phyloP scores from a whole-genome alignment of 176 grass and related monocot genomes.

The Cocos nucifera region DNA sequence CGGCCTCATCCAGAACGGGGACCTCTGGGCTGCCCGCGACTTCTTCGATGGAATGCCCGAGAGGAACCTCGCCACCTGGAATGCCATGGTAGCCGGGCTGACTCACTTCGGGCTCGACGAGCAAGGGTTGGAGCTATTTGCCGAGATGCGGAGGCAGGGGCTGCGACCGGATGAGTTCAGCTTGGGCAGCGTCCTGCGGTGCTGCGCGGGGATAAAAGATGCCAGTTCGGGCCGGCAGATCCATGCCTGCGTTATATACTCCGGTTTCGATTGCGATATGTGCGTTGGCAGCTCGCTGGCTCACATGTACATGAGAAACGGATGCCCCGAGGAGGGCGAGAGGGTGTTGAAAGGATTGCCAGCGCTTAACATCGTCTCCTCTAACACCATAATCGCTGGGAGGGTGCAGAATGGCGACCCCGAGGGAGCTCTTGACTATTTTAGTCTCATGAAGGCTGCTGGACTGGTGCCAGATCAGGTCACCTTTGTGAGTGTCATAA shows the following conservation, averaged over 20 bases:
- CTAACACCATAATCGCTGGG: slow-evolving; percentile 43
- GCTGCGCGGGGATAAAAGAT: slow-evolving; percentile 43
- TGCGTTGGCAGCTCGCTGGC: slow-evolving; percentile 40
- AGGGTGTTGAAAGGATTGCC: slow-evolving; percentile 24
- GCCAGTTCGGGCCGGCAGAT: slow-evolving; percentile 32
- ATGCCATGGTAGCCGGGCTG: slow-evolving; percentile 45
- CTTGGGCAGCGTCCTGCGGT: slow-evolving; percentile 44
- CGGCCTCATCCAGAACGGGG: slow-evolving; percentile 31
- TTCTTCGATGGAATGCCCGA: slow-evolving; percentile 49
- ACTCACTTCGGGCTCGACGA: slow-evolving; percentile 30
- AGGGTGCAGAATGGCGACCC: slow-evolving; percentile 59
- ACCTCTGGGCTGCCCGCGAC: slow-evolving; percentile 18
- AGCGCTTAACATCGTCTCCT: slow-evolving; percentile 35
- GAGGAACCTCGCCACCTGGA: slow-evolving; percentile 54
- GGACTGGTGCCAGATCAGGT: slow-evolving; percentile 30
- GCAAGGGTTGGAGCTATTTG: slow-evolving; percentile 35
- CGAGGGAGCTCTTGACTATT: slow-evolving; percentile 43
- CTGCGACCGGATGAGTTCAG: slow-evolving; percentile 50
- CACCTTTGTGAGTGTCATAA: slow-evolving; percentile 45
- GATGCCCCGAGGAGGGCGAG: slow-evolving; percentile 34
- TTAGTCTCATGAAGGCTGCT: slow-evolving; percentile 47
- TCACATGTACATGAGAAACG: slow-evolving; percentile 62
- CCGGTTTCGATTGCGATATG: slow-evolving; percentile 46
- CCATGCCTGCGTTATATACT: slow-evolving; percentile 29
- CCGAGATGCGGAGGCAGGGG: slow-evolving; percentile 37